Evolutionary conservation across 768 basidiomycete species (phyloP), one percentile per base, ranked within the genome.

Genomic region (Sarcodon aspratus): DNA sequence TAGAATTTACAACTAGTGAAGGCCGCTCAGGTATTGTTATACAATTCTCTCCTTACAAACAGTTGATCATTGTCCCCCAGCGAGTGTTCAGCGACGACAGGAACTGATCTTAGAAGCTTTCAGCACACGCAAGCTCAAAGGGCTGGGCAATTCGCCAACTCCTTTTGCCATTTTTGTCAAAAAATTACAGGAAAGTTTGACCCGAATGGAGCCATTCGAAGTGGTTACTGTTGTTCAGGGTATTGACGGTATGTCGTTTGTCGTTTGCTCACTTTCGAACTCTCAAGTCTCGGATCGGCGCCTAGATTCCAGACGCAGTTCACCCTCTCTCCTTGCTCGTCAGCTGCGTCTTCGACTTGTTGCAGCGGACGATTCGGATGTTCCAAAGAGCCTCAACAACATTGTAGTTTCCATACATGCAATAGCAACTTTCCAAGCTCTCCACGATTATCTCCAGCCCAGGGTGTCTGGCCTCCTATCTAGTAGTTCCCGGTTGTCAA

Each of bases 381-480:
- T 95, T 17, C 95, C 96, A 13, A 80, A 84, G 48, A 84, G 77
- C 59, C 69, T 89, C 33, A 85, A 85, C 58, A 93, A 90, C 55
- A 88, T 98, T 59, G 89, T 92, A 36, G 89, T 98, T 17, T 97
- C 94, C 7, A 98, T 98, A 52, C 95, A 98, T 61, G 95, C 94
- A 6, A 96, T 98, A 53, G 95, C 96, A 1, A 97, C 93, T 1
- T 92, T 98, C 76, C 92, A 96, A 62, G 93, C 95, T 1, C 74
- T 98, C 32, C 90, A 96, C 59, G 94, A 96, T 63, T 99, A 97
- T 62, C 77, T 98, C 10, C 84, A 92, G 1, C 95, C 95, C 21
- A 78, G 91, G 3, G 83, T 96, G 33, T 72, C 90, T 6, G 88
- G 89, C 0, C 61, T 86, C 18, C 62, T 84, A 46, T 73, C 74